Percentiles rank a stretch among this genome's conserved stretches.
Evolutionary conservation across 768 basidiomycete genomes (phyloP).

Genomic region (Boletales sp.): DNA sequence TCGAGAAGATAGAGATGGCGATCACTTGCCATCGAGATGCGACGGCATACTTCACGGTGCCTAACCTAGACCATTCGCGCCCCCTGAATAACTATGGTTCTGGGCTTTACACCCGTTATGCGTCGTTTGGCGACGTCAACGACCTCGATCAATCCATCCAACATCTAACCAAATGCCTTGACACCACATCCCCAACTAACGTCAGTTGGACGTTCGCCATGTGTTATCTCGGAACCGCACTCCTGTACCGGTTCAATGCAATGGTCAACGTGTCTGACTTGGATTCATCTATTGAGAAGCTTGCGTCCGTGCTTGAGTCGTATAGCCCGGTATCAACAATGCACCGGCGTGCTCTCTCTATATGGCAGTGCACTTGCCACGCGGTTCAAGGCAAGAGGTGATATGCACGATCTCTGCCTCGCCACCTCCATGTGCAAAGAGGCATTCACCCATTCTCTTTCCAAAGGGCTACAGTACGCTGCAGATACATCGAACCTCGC

Average conservation of each 20-base stretch:
- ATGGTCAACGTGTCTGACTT: conserved; percentile 11
- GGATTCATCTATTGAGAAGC: conserved; percentile 13
- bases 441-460: conserved; percentile 8
- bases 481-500: conserved; percentile 1
- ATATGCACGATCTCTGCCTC: conserved; percentile 11
- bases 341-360: conserved; percentile 4
- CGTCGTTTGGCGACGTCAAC: conserved; percentile 3
- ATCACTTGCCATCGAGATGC: conserved; percentile 14
- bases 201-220: conserved; percentile 10
- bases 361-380: conserved; percentile 12
- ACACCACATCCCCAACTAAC: conserved; percentile 11
- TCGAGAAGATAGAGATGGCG: conserved; percentile 17
- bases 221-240: conserved; percentile 5
- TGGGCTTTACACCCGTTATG: conserved; percentile 18
- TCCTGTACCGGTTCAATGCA: conserved; percentile 8
- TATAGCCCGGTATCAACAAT: conserved; percentile 7
- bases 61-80: conserved; percentile 12
- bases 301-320: conserved; percentile 11
- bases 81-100: conserved; percentile 19
- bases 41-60: conserved; percentile 12
- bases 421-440: conserved; percentile 16
- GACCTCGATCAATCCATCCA: conserved; percentile 25
- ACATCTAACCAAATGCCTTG: conserved; percentile 13
- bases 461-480: neutral
- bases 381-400: conserved; percentile 14